phyloP scores from a whole-genome alignment of 345 rosid species.

The Bruguiera gymnorhiza region DNA sequence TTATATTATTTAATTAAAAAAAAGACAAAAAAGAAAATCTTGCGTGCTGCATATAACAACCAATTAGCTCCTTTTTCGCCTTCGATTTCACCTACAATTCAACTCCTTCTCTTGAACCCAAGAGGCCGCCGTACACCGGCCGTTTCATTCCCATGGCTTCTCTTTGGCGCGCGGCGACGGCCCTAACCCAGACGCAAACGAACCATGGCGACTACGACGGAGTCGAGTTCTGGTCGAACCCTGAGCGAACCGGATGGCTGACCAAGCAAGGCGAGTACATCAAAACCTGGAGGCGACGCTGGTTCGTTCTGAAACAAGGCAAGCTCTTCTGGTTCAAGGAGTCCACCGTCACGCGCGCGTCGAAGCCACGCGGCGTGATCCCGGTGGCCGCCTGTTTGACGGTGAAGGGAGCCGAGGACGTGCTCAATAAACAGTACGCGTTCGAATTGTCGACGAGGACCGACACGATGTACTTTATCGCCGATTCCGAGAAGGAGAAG shows the following conservation, averaged over 20 bases:
- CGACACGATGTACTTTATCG: slow-evolving; percentile 64
- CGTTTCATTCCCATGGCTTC: slow-evolving; percentile 6
- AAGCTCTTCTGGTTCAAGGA: slow-evolving; percentile 79
- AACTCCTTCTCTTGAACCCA: no score
- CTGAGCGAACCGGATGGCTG: slow-evolving; percentile 68
- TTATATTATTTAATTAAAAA: no score
- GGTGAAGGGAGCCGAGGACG: slow-evolving; percentile 72
- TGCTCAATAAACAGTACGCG: slow-evolving; percentile 54
- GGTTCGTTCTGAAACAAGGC: slow-evolving; percentile 74
- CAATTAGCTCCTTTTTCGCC: not conserved
- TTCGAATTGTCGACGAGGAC: slow-evolving; percentile 56
- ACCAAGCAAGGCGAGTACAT: slow-evolving; percentile 69
- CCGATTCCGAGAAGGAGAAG: slow-evolving; percentile 71
- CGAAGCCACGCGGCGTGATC: slow-evolving; percentile 62
- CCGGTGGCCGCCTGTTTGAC: slow-evolving; percentile 59
- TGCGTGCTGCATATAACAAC: not conserved
- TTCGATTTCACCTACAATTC: not conserved
- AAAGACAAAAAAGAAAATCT: not conserved
- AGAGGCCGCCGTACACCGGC: no score
- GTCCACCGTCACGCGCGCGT: slow-evolving; percentile 45
- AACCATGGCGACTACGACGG: slow-evolving; percentile 34
- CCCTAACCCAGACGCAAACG: slow-evolving; percentile 15
- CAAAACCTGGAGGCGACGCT: slow-evolving; percentile 72
- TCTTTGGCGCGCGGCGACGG: slow-evolving; percentile 14
- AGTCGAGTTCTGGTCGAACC: slow-evolving; percentile 64